phyloP scores from a whole-genome alignment of 1,284 basidiomycete species.

The Porodaedalea pini region DNA sequence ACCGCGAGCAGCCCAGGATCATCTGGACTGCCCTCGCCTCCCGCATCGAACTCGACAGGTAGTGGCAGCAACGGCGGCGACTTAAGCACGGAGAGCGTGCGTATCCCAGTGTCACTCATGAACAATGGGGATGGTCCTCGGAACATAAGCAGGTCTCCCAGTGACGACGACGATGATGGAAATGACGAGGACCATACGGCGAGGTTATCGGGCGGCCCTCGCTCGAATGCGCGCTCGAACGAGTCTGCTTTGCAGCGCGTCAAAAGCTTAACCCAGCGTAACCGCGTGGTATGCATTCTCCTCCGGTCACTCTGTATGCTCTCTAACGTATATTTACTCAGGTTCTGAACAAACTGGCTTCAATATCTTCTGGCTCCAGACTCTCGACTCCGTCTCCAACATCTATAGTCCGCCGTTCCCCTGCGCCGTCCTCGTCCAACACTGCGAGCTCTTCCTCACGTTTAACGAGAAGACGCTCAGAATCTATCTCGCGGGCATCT shows the following conservation, averaged over 20 bases:
- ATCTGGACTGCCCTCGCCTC: slow-evolving; percentile 67
- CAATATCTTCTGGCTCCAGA: slow-evolving; percentile 50
- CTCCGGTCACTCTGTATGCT: neutral
- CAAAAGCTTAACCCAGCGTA: slow-evolving; percentile 64
- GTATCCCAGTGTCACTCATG: slow-evolving; percentile 37
- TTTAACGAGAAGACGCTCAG: slow-evolving; percentile 13
- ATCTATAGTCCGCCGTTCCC: slow-evolving; percentile 28
- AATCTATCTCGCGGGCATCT: slow-evolving; percentile 35
- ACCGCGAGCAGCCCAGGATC: slow-evolving; percentile 42
- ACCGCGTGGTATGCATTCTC: slow-evolving; percentile 53
- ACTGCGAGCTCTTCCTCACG: slow-evolving; percentile 30
- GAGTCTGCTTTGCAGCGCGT: slow-evolving; percentile 59
- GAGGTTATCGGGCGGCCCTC: slow-evolving; percentile 39
- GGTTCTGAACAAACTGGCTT: slow-evolving; percentile 66
- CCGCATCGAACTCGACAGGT: slow-evolving; percentile 76
- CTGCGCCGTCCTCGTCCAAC: slow-evolving; percentile 31
- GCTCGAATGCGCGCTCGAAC: slow-evolving; percentile 41
- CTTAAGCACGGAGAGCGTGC: slow-evolving; percentile 45
- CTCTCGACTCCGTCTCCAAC: slow-evolving; percentile 41
- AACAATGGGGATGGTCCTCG: slow-evolving; percentile 33
- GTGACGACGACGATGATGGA: slow-evolving; percentile 41
- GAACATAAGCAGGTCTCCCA: slow-evolving; percentile 31
- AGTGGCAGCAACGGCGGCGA: slow-evolving; percentile 69
- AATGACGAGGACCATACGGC: slow-evolving; percentile 65
- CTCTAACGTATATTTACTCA: slow-evolving; percentile 29